These are phyloP conservation scores for Aspergillus chevalieri DNA, from an alignment of 2,329 filamentous ascomycete species.

Conservation along the genomic window DNA sequence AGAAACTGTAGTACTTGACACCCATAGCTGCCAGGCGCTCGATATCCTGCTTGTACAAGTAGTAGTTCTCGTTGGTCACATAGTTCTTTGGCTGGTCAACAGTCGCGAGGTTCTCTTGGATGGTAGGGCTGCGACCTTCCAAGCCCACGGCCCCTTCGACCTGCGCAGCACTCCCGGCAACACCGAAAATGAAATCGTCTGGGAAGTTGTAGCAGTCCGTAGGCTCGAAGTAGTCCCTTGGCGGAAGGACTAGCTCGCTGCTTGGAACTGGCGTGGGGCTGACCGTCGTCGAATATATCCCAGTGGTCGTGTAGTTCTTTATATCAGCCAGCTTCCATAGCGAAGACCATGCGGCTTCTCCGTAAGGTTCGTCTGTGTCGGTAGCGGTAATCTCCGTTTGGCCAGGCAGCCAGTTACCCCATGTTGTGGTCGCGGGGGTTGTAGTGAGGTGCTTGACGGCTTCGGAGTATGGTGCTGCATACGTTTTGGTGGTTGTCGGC, in stretches of 20 bases:
- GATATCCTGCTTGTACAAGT: conserved; percentile 45
- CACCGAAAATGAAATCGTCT: conserved; percentile 38
- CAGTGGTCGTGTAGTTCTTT: conserved; percentile 28
- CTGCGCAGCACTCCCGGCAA: conserved; percentile 39
- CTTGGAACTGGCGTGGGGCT: conserved; percentile 50
- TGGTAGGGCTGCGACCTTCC: conserved; percentile 35
- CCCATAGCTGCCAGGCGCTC: conserved; percentile 34
- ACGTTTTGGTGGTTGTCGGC: conserved; percentile 24
- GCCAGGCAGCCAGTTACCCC: conserved; percentile 30
- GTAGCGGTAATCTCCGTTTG: conserved; percentile 21
- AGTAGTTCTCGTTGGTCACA: conserved; percentile 47
- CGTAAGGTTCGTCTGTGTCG: conserved; percentile 25
- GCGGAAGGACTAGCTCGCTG: conserved; percentile 51
- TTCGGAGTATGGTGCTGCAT: conserved; percentile 21
- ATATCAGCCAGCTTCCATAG: conserved; percentile 26
- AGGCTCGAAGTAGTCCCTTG: conserved; percentile 46
- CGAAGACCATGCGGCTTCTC: conserved; percentile 32
- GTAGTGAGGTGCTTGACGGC: conserved; percentile 19
- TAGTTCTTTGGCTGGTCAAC: conserved; percentile 38
- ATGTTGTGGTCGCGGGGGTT: conserved; percentile 22
- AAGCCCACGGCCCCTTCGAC: conserved; percentile 40
- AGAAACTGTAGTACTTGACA: conserved; percentile 39
- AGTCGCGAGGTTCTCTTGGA: conserved; percentile 34
- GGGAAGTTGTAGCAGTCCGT: conserved; percentile 29
- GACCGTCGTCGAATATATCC: conserved; percentile 48